phyloP scores from a whole-genome alignment of 1,284 basidiomycete genomes.

The Ustanciosporium gigantosporum region DNA sequence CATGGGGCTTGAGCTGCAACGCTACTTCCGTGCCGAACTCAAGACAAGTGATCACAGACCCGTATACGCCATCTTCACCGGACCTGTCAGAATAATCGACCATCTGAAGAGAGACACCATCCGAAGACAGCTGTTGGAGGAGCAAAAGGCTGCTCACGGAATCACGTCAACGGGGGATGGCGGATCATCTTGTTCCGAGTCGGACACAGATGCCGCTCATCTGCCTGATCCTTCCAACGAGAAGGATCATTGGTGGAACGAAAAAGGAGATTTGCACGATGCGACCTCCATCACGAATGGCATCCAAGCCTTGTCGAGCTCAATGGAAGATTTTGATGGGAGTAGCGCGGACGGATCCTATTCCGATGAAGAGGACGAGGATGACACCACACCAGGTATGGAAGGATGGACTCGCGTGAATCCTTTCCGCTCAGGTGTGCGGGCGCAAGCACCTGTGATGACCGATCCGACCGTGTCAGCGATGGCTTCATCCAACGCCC shows the following conservation, averaged over 20 bases:
- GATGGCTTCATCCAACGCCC: too few species aligned
- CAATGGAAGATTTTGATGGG: neutral
- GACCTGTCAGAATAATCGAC: constrained; percentile 78
- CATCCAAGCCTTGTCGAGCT: too few species aligned
- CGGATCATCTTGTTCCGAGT: constrained; percentile 10
- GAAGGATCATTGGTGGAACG: constrained; percentile 35
- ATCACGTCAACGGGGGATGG: neutral
- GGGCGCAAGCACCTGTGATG: too few species aligned
- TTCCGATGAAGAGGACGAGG: neutral
- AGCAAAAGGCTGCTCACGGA: constrained; percentile 17
- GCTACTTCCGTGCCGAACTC: constrained; percentile 73
- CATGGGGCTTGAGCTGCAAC: constrained; percentile 40
- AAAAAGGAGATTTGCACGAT: neutral
- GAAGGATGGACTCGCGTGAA: constrained; percentile 1
- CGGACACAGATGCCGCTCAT: constrained; percentile 12
- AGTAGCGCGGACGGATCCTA: neutral
- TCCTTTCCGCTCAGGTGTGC: constrained; percentile 2
- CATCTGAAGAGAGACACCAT: constrained; percentile 72
- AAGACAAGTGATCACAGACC: constrained; percentile 91
- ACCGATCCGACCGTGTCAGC: too few species aligned
- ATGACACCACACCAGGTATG: neutral
- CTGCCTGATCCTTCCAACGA: constrained; percentile 38
- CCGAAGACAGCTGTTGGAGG: constrained; percentile 66
- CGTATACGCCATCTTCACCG: constrained; percentile 82
- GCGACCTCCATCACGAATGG: too few species aligned